Base-by-base conservation (phyloP, 352 stramenopile genomes). In the Phytophthora podocarpi region DNA sequence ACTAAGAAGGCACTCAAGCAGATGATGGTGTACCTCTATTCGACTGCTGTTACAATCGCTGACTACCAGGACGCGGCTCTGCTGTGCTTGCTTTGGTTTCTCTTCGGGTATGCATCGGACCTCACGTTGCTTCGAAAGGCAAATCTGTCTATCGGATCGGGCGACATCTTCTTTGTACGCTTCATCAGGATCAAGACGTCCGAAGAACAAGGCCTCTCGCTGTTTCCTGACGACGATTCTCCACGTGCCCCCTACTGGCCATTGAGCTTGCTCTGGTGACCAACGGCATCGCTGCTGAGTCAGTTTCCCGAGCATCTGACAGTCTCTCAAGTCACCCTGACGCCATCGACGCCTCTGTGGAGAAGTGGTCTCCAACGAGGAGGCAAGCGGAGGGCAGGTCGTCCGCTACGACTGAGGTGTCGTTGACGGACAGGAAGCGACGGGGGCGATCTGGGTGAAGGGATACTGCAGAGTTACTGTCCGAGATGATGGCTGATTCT, bases 51-150 rank as follows among this genome's bases (percentile, higher is more conserved):
- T n/a, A n/a, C n/a, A n/a, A n/a, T n/a, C 5, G 4, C 28, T 12
- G 70, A 78, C 50, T 76, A 76, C 45, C 59, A 76, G 41, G 54
- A 52, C 27, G 56, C 58, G 1, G 59, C 51, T 0, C 46, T 80
- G 10, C 15, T 80, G 3, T 58, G 56, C 2, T 16, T 82, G 4
- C 21, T 78, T 30, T 74, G 58, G 63, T 72, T 68, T 27, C 34
- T 74, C 2, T 77, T 83, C 24, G 57, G 67, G 0, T 59, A 53
- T 8, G 60, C 67, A 8, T 76, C 63, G 0, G 52, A 78, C 6
- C 30, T 70, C 0, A 42, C 59, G 3, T 16, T 73, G 0, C 18
- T 82, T 5, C 53, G 23, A 3, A 76, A 70, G 21, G 45, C 51
- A 10, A 66, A 59, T 12, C 16, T 77, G 11, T 67, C 58, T 0